Conservation (phyloP, 495 filamentous ascomycete species). For the Penicillium silybi region DNA sequence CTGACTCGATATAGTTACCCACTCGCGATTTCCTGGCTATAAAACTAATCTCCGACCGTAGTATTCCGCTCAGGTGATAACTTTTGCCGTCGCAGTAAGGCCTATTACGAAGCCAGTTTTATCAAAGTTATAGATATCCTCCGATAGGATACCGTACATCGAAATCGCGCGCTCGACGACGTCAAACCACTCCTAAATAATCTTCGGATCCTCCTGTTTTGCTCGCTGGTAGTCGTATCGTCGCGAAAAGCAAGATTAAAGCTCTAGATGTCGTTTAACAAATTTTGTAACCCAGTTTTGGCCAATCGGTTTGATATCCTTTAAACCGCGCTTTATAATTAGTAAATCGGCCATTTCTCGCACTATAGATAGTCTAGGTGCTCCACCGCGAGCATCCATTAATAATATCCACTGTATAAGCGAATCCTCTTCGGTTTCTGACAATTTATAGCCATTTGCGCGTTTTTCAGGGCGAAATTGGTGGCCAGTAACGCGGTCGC, state of each 20-base stretch:
- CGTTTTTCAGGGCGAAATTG: not conserved
- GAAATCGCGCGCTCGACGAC: not conserved
- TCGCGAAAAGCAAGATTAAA: not conserved
- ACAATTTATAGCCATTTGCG: not conserved
- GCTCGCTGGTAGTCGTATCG: not conserved
- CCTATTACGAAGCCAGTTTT: too few relatives aligned
- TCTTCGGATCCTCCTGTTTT: not conserved
- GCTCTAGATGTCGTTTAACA: not conserved
- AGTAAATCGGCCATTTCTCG: slow-evolving; percentile 4
- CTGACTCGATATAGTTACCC: too few relatives aligned
- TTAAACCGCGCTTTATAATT: not conserved
- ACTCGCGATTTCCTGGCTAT: too few relatives aligned
- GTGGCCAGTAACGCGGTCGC: not conserved
- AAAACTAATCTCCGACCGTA: too few relatives aligned
- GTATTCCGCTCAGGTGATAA: too few relatives aligned
- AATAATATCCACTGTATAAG: not conserved
- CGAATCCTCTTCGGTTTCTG: not conserved
- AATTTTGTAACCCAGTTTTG: not conserved
- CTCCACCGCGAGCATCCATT: slow-evolving; percentile 4
- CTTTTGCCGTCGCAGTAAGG: too few relatives aligned
- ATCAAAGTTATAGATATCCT: too few relatives aligned
- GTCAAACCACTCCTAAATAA: not conserved
- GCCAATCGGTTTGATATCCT: not conserved
- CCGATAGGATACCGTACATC: too few relatives aligned
- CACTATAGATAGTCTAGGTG: not conserved